These are phyloP conservation scores for Elongisporangium anandrum DNA, from an alignment of 352 stramenopile genomes.

Conservation along the genomic window DNA sequence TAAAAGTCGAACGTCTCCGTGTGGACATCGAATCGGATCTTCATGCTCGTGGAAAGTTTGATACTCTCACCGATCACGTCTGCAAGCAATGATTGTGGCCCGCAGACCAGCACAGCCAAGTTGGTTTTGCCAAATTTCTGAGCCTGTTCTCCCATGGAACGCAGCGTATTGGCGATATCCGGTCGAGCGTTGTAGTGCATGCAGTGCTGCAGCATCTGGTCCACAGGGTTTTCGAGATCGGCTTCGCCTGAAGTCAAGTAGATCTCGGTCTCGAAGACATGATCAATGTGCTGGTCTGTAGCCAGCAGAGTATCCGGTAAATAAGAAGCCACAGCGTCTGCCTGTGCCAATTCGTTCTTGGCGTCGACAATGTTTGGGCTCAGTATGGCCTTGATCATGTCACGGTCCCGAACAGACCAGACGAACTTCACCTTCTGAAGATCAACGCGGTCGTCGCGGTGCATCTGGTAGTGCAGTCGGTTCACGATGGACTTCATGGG, in stretches of 20 bases:
- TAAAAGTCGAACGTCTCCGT: constrained; percentile 33
- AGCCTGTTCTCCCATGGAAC: constrained; percentile 22
- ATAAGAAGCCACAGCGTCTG: constrained; percentile 1
- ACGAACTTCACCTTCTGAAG: constrained; percentile 34
- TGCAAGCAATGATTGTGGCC: constrained; percentile 22
- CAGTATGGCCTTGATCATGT: constrained; percentile 25
- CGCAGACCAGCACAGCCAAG: constrained; percentile 39
- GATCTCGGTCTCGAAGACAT: constrained; percentile 28
- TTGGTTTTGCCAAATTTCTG: constrained; percentile 16
- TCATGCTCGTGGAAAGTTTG: constrained; percentile 15
- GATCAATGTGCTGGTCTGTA: neutral
- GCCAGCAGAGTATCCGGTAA: constrained; percentile 17
- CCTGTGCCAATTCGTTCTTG: constrained; percentile 1
- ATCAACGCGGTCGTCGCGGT: constrained; percentile 1
- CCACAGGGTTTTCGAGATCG: constrained; percentile 21
- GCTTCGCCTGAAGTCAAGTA: constrained; percentile 25
- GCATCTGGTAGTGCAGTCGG: constrained; percentile 25
- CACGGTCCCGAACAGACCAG: constrained; percentile 33
- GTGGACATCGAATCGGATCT: constrained; percentile 40
- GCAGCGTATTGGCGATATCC: constrained; percentile 17
- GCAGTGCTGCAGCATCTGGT: constrained; percentile 13
- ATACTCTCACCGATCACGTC: constrained; percentile 23
- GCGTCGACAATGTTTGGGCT: constrained; percentile 2
- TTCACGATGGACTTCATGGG: constrained; percentile 51
- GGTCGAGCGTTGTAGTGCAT: constrained; percentile 23